A percentile compares a stretch with the other conserved stretches of the same genome.
These are phyloP conservation scores for Choanephora cucurbitarum DNA, from an alignment of 371 early-diverging fungal species.

Conservation along the genomic window DNA sequence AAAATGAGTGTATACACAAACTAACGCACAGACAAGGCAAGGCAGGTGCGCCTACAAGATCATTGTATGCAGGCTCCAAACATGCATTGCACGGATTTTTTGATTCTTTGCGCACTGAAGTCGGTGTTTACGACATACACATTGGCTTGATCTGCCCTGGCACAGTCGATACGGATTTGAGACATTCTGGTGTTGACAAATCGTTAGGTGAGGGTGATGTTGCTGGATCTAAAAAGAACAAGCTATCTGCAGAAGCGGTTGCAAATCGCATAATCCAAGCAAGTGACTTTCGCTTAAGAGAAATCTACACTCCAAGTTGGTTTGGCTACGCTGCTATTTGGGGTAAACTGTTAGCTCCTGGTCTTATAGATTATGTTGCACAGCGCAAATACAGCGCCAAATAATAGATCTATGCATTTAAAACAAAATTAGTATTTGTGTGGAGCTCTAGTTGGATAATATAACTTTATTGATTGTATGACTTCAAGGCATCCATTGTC, in stretches of 20 bases:
- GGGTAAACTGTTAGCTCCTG: constrained; percentile 61
- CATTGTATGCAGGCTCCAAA: constrained; percentile 81
- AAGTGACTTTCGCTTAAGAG: constrained; percentile 58
- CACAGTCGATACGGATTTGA: constrained; percentile 75
- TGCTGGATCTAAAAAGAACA: constrained; percentile 63
- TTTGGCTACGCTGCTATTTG: constrained; percentile 55
- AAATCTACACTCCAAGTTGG: constrained; percentile 66
- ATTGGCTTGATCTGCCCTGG: constrained; percentile 77
- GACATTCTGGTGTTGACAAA: constrained; percentile 70
- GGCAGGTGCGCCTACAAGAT: constrained; percentile 81
- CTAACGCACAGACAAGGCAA: constrained; percentile 28
- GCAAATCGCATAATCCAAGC: constrained; percentile 65
- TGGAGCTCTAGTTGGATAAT: background rate
- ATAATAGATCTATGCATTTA: background rate
- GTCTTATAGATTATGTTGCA: constrained; percentile 68
- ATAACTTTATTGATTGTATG: background rate
- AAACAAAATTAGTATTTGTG: background rate
- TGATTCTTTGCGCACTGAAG: constrained; percentile 80
- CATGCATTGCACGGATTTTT: constrained; percentile 88
- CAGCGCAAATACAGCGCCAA: constrained; percentile 30
- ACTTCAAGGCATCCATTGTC: constrained; percentile 61
- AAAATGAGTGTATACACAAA: too few species aligned
- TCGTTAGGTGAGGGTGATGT: constrained; percentile 19
- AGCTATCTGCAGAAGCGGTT: constrained; percentile 59
- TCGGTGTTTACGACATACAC: constrained; percentile 55